phyloP scores from a whole-genome alignment of 73 alveolate species.

The Paramecium caudatum region DNA sequence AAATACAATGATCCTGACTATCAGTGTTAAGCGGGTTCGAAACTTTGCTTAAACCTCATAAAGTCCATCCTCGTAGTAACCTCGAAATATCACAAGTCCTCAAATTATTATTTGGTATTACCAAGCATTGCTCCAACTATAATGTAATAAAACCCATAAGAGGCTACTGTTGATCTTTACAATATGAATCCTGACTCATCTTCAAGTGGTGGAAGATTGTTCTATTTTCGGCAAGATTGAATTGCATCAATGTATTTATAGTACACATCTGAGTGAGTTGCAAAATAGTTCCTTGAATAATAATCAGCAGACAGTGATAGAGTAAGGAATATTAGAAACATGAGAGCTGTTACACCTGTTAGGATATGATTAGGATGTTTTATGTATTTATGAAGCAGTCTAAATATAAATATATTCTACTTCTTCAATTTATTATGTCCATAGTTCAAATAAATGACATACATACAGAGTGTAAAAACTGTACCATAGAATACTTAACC shows the following conservation, averaged over 20 bases:
- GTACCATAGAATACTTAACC: slow-evolving; percentile 33
- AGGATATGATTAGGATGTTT: neutral
- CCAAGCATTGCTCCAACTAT: slow-evolving; percentile 9
- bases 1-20: slow-evolving; percentile 18
- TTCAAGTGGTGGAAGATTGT: neutral
- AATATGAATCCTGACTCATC: slow-evolving; percentile 41
- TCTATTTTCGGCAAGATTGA: neutral
- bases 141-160: slow-evolving; percentile 2
- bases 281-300: slow-evolving; percentile 29
- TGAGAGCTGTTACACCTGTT: neutral
- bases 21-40: slow-evolving; percentile 13
- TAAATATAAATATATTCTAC: neutral
- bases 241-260: slow-evolving; percentile 46
- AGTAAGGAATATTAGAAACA: slow-evolving; percentile 34
- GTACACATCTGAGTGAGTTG: neutral
- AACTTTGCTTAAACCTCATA: neutral
- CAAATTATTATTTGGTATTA: neutral
- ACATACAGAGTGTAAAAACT: slow-evolving; percentile 17
- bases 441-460: neutral
- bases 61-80: slow-evolving; percentile 27
- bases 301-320: slow-evolving; percentile 27
- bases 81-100: slow-evolving; percentile 36
- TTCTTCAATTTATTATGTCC: neutral
- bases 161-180: neutral
- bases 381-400: neutral